Base-by-base conservation (phyloP, 2,329 filamentous ascomycete genomes). In the Fusarium annulatum region DNA sequence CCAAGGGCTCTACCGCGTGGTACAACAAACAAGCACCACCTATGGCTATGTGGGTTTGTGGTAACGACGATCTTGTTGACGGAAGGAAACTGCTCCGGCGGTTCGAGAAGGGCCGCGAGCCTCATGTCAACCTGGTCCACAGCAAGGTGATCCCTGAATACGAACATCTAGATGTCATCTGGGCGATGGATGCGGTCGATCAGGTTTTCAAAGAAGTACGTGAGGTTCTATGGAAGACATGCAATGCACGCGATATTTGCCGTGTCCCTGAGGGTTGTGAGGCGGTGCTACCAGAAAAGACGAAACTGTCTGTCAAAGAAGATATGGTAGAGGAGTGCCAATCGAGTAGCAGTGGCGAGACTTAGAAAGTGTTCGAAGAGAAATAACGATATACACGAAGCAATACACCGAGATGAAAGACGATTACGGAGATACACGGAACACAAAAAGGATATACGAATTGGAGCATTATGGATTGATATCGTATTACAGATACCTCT, bases 121-220 rank as follows among this genome's bases (percentile, higher is more conserved):
- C 96, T 3, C 87, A 94, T 78, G 94, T 97, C 14, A 86, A 88
- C 43, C 84, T 98, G 9, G 93, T 97, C 9, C 93, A 97, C 82
- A 88, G 89, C 71, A 97, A 94, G 79, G 86, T 97, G 28, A 93
- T 98, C 48, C 90, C 94, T 6, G 94, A 92, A 52, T 97, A 97
- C 80, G 96, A 98, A 83, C 96, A 98, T 82, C 87, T 98, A 9
- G 96, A 98, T 82, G 94, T 98, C 4, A 90, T 98, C 42, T 98
- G 96, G 96, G 95, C 95, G 0, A 94, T 98, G 86, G 95, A 98
- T 79, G 90, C 91, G 0, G 90, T 95, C 21, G 91, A 96, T 53
- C 89, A 96, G 80, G 93, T 98, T 2, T 96, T 95, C 9, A 87
- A 85, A 64, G 95, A 97, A 83, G 85, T 98, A 1, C 88, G 91